These are phyloP conservation scores for Saccharata proteae DNA, from an alignment of 2,329 filamentous ascomycete genomes.

Conservation along the genomic window DNA sequence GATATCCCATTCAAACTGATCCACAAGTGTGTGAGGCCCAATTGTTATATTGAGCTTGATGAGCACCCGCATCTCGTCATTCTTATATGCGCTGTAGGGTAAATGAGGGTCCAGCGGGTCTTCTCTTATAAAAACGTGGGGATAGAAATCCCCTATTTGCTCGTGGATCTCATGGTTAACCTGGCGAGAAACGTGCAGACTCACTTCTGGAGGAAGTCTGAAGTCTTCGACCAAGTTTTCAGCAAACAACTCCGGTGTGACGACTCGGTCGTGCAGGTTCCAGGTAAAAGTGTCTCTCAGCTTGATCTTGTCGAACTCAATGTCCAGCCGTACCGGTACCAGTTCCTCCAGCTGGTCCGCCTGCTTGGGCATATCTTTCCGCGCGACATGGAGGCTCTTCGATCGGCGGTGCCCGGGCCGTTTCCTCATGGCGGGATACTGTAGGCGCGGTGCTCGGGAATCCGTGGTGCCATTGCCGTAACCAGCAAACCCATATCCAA, in stretches of 20 bases:
- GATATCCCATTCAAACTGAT: conserved; percentile 99
- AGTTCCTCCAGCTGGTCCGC: conserved; percentile 85
- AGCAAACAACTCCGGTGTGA: conserved; percentile 70
- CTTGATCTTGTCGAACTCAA: conserved; percentile 92
- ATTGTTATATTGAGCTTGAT: conserved; percentile 98
- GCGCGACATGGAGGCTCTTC: conserved; percentile 57
- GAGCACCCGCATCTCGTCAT: conserved; percentile 95
- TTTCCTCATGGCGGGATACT: conserved; percentile 70
- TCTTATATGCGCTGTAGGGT: conserved; percentile 90
- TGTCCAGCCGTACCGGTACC: conserved; percentile 80
- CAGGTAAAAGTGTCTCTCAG: conserved; percentile 96
- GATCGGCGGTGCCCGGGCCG: conserved; percentile 68
- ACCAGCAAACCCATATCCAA: conserved; percentile 67
- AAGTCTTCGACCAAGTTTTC: conserved; percentile 82
- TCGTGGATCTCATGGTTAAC: conserved; percentile 69
- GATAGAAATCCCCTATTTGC: conserved; percentile 86
- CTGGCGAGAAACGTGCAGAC: conserved; percentile 46
- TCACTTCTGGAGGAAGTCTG: conserved; percentile 57
- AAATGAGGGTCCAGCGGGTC: conserved; percentile 80
- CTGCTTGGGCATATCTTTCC: conserved; percentile 70
- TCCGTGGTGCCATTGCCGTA: conserved; percentile 81
- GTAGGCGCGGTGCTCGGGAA: conserved; percentile 51
- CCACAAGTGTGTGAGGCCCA: conserved; percentile 81
- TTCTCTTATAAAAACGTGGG: conserved; percentile 80
- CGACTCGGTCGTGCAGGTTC: conserved; percentile 87